A percentile compares a stretch with the other conserved stretches of the same genome.
Conservation (phyloP, 108 stramenopile species). For the Nitzschia sp. region DNA sequence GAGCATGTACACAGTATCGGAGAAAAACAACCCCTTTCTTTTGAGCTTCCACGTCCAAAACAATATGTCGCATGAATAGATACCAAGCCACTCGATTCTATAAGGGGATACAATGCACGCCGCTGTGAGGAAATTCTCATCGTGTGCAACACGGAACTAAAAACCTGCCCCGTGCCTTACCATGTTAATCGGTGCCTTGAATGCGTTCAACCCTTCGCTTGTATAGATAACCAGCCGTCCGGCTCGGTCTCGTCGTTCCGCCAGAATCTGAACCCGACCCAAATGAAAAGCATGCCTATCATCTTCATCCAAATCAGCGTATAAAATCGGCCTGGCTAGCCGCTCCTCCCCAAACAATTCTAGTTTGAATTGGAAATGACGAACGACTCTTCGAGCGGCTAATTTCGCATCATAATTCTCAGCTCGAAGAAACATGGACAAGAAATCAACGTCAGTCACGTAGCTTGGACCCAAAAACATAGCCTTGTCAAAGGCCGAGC, state of each 20-base stretch:
- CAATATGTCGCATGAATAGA: background rate
- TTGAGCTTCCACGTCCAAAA: slow-evolving; percentile 7
- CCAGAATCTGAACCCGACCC: slow-evolving; percentile 8
- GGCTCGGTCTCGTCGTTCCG: slow-evolving; percentile 20
- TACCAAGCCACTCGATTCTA: slow-evolving; percentile 3
- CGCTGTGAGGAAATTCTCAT: background rate
- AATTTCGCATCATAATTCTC: slow-evolving; percentile 25
- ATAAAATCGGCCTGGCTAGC: slow-evolving; percentile 24
- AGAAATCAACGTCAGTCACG: slow-evolving; percentile 26
- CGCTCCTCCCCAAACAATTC: slow-evolving; percentile 36
- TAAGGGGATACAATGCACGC: no score
- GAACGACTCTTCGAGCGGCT: slow-evolving; percentile 27
- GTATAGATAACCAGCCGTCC: slow-evolving; percentile 19
- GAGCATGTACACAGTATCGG: background rate
- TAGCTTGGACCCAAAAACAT: slow-evolving; percentile 11
- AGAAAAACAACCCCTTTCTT: background rate
- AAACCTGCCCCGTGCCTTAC: no score
- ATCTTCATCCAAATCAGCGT: slow-evolving; percentile 20
- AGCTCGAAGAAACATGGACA: slow-evolving; percentile 39
- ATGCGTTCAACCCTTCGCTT: background rate
- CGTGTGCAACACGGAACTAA: background rate
- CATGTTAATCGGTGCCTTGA: background rate
- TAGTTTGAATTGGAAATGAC: slow-evolving; percentile 41
- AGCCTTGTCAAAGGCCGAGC: slow-evolving; percentile 7
- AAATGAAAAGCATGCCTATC: background rate